Percentiles rank a stretch among this genome's conserved stretches.
Evolutionary conservation across 2,329 filamentous ascomycete genomes (phyloP).

Genomic region (Aspergillus arachidicola): DNA sequence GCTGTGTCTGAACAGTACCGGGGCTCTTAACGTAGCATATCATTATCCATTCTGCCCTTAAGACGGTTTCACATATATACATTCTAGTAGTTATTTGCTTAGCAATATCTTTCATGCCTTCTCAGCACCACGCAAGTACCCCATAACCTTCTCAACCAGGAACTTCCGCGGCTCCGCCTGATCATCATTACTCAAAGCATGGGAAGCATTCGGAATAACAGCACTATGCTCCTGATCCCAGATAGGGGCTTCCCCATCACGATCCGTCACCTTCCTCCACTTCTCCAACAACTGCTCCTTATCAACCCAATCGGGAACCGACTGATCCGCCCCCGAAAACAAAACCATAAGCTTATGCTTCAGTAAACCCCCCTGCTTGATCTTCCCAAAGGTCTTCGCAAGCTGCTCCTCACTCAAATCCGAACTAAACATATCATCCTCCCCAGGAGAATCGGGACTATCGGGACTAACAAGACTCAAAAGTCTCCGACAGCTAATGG

Average conservation of each 20-base stretch:
- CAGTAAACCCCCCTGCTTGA: conserved; percentile 40
- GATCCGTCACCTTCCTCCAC: conserved; percentile 45
- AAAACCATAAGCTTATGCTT: conserved; percentile 49
- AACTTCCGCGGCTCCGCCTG: conserved; percentile 32
- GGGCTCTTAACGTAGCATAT: background rate
- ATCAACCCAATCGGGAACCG: conserved; percentile 49
- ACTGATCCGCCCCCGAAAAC: conserved; percentile 51
- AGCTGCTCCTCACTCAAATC: conserved; percentile 66
- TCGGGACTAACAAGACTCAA: conserved; percentile 57
- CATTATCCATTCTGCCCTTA: background rate
- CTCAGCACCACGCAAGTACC: conserved; percentile 22
- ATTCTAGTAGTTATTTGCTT: background rate
- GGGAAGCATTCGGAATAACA: conserved; percentile 46
- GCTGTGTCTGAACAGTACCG: too few relatives aligned
- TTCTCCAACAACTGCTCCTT: conserved; percentile 46
- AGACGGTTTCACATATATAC: background rate
- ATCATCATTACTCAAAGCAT: conserved; percentile 40
- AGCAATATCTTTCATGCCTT: background rate
- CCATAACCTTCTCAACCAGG: conserved; percentile 31
- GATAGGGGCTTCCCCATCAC: conserved; percentile 34
- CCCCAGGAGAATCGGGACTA: conserved; percentile 62
- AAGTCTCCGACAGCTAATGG: conserved; percentile 60
- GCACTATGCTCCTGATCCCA: conserved; percentile 53
- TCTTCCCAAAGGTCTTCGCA: conserved; percentile 62
- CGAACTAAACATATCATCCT: conserved; percentile 84